Evolutionary conservation across 805 yeast genomes (phyloP).

Genomic region (Candida koratica): DNA sequence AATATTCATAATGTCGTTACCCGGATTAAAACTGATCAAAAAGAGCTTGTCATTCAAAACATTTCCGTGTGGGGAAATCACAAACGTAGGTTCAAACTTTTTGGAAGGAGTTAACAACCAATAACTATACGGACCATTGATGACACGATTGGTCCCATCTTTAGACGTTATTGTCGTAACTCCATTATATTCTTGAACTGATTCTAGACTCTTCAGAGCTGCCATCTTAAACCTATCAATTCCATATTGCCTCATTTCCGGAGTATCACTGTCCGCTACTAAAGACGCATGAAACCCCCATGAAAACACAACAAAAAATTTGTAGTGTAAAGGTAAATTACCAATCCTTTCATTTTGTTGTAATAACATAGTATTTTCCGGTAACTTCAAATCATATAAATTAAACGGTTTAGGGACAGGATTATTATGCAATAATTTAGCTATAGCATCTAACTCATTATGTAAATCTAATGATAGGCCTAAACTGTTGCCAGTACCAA

Average conservation of each 20-base stretch:
- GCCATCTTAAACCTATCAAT: conserved; percentile 66
- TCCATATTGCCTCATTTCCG: conserved; percentile 63
- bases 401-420: conserved; percentile 33
- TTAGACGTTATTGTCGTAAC: conserved; percentile 9
- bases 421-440: conserved; percentile 16
- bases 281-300: conserved; percentile 86
- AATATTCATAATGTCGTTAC: conserved; percentile 45
- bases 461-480: conserved; percentile 53
- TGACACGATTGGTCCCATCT: background rate
- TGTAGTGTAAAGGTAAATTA: conserved; percentile 18
- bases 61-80: conserved; percentile 57
- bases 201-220: conserved; percentile 49
- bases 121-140: conserved; percentile 50
- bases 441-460: conserved; percentile 17
- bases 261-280: conserved; percentile 74
- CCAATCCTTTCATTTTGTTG: conserved; percentile 18
- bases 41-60: conserved; percentile 42
- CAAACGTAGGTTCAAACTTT: conserved; percentile 56
- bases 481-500: conserved; percentile 86
- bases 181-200: conserved; percentile 53
- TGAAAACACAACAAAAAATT: conserved; percentile 63
- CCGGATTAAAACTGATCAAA: conserved; percentile 43
- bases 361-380: conserved; percentile 19
- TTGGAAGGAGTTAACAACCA: conserved; percentile 54
- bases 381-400: conserved; percentile 43